Base-by-base conservation (phyloP, 2,329 filamentous ascomycete species). In the Fusarium bulbicola region DNA sequence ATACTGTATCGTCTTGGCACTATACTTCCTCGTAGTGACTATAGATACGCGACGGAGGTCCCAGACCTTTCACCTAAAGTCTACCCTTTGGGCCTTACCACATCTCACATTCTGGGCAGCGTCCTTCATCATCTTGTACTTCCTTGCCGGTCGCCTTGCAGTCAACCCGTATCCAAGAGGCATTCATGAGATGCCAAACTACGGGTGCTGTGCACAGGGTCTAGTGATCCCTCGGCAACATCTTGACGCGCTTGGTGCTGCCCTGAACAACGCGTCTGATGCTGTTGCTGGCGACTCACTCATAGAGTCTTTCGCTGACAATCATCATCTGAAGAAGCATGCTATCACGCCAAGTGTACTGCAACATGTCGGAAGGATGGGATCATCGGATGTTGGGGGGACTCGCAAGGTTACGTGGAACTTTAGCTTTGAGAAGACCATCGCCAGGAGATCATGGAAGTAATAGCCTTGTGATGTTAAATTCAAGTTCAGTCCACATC, bases 141-240 rank as follows among this genome's bases (percentile, higher is more conserved):
- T 80, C 37, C 67, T 80, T 43, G 74, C 76, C 12, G 79, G 79
- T 7, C 71, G 79, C 5, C 57, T 80, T 3, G 59, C 77, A 12
- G 76, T 80, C 13, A 66, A 61, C 32, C 77, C 78, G 1, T 62
- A 76, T 11, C 63, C 45, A 6, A 45, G 34, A 8, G 79, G 79
- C 2, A 72, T 82, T 12, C 76, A 75, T 3, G 76, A 81, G 69
- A 82, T 82, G 80, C 74, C 79, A 3, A 72, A 68, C 15, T 81
- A 81, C 40, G 81, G 81, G 13, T 82, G 81, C 42, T 82, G 81
- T 47, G 79, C 80, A 11, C 81, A 82, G 59, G 80, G 80, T 1
- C 70, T 82, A 7, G 75, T 80, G 5, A 81, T 81, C 42, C 77
- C 81, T 8, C 64, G 66, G 7, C 74, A 73, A 21, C 73, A 81